These are phyloP conservation scores for Fusarium sp. DNA, from an alignment of 2,329 filamentous ascomycete species.

Conservation along the genomic window DNA sequence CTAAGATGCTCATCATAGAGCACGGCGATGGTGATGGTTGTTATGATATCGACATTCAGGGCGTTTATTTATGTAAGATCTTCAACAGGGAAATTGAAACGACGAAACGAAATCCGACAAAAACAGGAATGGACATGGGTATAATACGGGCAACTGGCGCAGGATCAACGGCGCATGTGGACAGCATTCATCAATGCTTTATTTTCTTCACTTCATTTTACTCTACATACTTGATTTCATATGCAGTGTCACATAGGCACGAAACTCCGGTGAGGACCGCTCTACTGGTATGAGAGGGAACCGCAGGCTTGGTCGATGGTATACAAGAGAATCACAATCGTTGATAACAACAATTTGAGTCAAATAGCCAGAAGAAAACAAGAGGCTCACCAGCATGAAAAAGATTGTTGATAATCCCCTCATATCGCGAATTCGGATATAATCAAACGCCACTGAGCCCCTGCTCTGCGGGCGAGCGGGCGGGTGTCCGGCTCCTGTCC, in stretches of 20 bases:
- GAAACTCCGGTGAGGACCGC: conserved; percentile 29
- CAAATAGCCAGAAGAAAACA: background rate
- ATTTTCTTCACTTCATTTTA: conserved; percentile 9
- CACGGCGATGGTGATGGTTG: background rate
- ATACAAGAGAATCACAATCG: conserved; percentile 21
- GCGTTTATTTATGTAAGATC: conserved; percentile 27
- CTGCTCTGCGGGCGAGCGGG: conserved; percentile 17
- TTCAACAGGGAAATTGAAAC: conserved; percentile 27
- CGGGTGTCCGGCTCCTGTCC: conserved; percentile 14
- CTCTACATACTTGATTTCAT: conserved; percentile 1
- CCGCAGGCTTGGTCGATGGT: conserved; percentile 27
- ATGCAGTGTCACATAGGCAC: conserved; percentile 35
- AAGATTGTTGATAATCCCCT: background rate
- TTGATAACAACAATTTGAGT: conserved; percentile 20
- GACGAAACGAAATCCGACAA: conserved; percentile 27
- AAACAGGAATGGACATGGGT: conserved; percentile 24
- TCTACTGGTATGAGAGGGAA: conserved; percentile 30
- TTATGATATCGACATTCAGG: conserved; percentile 6
- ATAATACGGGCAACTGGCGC: conserved; percentile 16
- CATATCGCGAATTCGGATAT: background rate
- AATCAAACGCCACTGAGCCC: background rate
- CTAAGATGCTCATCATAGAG: conserved; percentile 1
- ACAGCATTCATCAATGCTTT: conserved; percentile 37
- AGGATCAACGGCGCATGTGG: conserved; percentile 28
- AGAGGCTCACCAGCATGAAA: background rate